Evolutionary conservation across 176 grass and related monocot species (phyloP), one percentile per base, ranked within the genome.

Genomic region (Cenchrus fungigraminus): DNA sequence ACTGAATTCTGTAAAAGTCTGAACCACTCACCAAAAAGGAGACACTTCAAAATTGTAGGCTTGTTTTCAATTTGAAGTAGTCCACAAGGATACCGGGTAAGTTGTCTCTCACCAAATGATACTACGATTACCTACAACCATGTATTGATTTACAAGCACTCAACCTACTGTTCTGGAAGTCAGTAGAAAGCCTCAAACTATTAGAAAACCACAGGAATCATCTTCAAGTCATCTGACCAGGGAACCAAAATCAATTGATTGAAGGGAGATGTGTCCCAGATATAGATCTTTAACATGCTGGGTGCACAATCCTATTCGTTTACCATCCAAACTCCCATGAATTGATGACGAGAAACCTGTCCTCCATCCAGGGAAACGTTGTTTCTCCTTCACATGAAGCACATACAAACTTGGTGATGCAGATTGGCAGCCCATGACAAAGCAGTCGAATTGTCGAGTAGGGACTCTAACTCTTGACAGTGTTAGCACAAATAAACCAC

Each of bases 271-370:
- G 76, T 90, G 54, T 17, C 96, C 96, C 52, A 94, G 58, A 87
- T 98, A 98, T 77, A 98, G 68, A 94, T 95, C 93, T 87, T 95
- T 95, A 87, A 98, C 86, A 87, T 95, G 96, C 68, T 95, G 84
- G 61, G 66, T 92, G 82, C 96, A 95, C 74, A 98, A 83, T 32
- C 96, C 93, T 87, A 98, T 83, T 76, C 86, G 86, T 74, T 64
- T 98, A 68, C 93, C 80, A 77, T 98, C 51, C 79, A 95, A 84
- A 82, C 93, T 91, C 47, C 77, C 81, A 89, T 95, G 80, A 69
- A 98, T 94, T n/a, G 89, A 95, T 78, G 93, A 63, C 43, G 89
- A 83, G 86, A 98, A 98, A 83, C 96, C 93, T 51, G 96, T 94
- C 84, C 89, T 95, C 85, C 87, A 98, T 90, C 89, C 93, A 32